These are phyloP conservation scores for Albophoma yamanashiensis DNA, from an alignment of 2,329 filamentous ascomycete species.

Conservation along the genomic window DNA sequence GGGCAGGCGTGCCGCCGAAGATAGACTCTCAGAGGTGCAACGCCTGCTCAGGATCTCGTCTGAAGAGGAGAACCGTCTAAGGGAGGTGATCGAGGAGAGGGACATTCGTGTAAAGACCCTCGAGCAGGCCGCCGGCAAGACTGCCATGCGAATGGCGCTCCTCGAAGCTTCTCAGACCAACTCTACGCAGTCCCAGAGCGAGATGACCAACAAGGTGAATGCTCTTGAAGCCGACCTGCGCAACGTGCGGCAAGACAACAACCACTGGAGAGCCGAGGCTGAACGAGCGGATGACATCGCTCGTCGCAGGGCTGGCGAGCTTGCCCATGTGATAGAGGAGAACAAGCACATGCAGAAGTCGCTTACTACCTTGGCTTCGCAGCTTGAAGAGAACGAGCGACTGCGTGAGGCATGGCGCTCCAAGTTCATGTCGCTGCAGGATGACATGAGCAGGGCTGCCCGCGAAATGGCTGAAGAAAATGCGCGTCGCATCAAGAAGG, in stretches of 20 bases:
- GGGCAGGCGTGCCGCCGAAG: slow-evolving; percentile 56
- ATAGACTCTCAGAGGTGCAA: slow-evolving; percentile 63
- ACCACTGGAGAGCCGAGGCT: slow-evolving; percentile 52
- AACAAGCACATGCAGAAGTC: slow-evolving; percentile 67
- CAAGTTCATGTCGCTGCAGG: slow-evolving; percentile 77
- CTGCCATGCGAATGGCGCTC: slow-evolving; percentile 50
- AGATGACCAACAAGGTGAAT: slow-evolving; percentile 45
- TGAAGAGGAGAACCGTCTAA: slow-evolving; percentile 61
- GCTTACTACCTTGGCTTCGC: slow-evolving; percentile 62
- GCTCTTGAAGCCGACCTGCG: slow-evolving; percentile 43
- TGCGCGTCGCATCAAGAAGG: slow-evolving; percentile 64
- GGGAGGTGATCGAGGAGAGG: slow-evolving; percentile 56
- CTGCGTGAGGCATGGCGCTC: slow-evolving; percentile 73
- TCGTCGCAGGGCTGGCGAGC: slow-evolving; percentile 36
- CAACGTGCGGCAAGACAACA: slow-evolving; percentile 43
- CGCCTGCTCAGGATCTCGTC: slow-evolving; percentile 56
- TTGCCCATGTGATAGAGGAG: slow-evolving; percentile 38
- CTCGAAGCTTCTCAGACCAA: slow-evolving; percentile 57
- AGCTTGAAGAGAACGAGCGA: slow-evolving; percentile 77
- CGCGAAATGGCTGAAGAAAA: slow-evolving; percentile 77
- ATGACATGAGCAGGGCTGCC: slow-evolving; percentile 73
- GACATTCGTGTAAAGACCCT: slow-evolving; percentile 53
- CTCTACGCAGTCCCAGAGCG: slow-evolving; percentile 40
- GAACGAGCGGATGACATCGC: slow-evolving; percentile 44
- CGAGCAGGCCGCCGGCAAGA: slow-evolving; percentile 45